phyloP scores from a whole-genome alignment of 805 yeast species.

The Blastobotrys peoriensis region DNA sequence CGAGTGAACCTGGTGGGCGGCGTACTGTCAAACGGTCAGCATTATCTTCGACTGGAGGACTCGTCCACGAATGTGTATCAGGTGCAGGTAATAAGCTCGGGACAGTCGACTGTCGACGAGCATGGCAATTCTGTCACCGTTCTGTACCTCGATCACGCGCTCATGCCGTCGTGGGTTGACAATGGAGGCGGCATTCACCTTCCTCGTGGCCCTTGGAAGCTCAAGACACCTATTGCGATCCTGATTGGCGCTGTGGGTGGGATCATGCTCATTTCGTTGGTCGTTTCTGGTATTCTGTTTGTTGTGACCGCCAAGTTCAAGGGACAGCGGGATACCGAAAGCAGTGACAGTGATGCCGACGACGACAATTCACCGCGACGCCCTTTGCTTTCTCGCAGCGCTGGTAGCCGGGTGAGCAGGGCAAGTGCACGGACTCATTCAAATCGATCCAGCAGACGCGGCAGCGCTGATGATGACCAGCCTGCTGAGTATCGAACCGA shows the following conservation, averaged over 20 bases:
- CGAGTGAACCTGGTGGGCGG: conserved; percentile 16
- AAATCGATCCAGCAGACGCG: not conserved
- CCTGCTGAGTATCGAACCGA: not conserved
- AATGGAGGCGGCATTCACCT: conserved; percentile 1
- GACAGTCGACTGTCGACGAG: conserved; percentile 19
- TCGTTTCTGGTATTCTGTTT: conserved; percentile 10
- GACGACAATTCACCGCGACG: not conserved
- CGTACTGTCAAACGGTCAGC: conserved; percentile 18
- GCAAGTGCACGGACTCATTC: not conserved
- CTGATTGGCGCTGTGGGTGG: conserved; percentile 28
- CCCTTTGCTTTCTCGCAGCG: not conserved
- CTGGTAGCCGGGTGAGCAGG: not conserved
- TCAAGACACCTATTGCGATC: conserved; percentile 29
- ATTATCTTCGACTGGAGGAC: not conserved
- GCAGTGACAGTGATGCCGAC: not conserved
- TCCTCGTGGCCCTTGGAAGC: conserved; percentile 22
- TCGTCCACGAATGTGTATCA: conserved; percentile 15
- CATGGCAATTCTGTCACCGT: conserved; percentile 23
- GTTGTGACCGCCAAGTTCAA: conserved; percentile 12
- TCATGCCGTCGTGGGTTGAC: conserved; percentile 30
- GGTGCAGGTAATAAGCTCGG: conserved; percentile 20
- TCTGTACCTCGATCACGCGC: conserved; percentile 28
- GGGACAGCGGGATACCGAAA: not conserved
- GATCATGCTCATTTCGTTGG: conserved; percentile 15
- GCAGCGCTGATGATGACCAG: not conserved